Evolutionary conservation across 192 early-diverging fungal genomes (phyloP).

Genomic region (Phlyctochytrium arcticum): DNA sequence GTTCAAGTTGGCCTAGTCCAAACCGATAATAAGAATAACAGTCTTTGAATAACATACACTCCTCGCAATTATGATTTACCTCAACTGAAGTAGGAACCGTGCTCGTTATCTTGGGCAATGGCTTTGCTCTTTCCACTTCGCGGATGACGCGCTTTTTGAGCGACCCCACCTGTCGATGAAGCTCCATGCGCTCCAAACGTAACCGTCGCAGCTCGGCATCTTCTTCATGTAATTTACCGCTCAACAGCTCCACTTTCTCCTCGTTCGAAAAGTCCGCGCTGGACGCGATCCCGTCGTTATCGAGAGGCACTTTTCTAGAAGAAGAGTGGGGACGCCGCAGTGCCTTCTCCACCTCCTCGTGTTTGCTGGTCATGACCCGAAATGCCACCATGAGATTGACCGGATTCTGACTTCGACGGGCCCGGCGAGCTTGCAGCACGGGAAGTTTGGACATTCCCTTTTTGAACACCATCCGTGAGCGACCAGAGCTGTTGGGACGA

Average conservation of each 20-base stretch:
- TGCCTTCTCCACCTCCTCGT: no score
- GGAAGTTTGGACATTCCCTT: no score
- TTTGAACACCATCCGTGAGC: no score
- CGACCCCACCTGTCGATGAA: background rate
- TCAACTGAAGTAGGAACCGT: constrained; percentile 20
- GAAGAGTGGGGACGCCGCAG: no score
- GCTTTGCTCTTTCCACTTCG: constrained; percentile 10
- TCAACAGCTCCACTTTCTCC: background rate
- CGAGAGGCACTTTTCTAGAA: no score
- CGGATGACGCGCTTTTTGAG: constrained; percentile 4
- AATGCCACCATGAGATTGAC: no score
- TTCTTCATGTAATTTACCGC: background rate
- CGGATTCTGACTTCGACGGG: no score
- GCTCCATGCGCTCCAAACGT: background rate
- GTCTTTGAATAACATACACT: background rate
- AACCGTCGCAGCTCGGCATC: constrained; percentile 1
- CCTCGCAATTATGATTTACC: background rate
- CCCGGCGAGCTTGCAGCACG: no score
- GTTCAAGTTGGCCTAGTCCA: constrained; percentile 18
- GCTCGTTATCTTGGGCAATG: constrained; percentile 14
- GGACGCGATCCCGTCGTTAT: background rate
- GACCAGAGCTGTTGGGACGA: no score
- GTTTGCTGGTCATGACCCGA: no score
- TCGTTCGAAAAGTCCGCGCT: background rate
- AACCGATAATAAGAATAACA: background rate